These are phyloP conservation scores for Pouteria glomerata DNA, from an alignment of 148 eudicot genomes.

Conservation along the genomic window DNA sequence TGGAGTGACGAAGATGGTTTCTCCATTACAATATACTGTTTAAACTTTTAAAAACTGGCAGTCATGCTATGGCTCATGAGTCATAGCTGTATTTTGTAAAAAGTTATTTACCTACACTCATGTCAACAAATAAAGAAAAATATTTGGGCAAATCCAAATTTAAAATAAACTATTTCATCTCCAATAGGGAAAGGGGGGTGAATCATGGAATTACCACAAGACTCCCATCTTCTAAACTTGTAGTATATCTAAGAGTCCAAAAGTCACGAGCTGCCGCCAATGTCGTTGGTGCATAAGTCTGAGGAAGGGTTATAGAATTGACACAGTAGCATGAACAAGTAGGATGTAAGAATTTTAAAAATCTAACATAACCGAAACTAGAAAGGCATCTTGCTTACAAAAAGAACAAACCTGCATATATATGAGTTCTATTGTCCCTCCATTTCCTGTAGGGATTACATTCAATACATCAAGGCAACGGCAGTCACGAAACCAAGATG, in stretches of 20 bases:
- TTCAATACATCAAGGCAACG: neutral
- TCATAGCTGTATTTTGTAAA: no score
- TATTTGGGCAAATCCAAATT: no score
- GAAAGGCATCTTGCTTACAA: neutral
- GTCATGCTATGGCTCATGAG: no score
- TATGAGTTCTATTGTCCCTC: slow-evolving; percentile 8
- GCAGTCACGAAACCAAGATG: slow-evolving; percentile 8
- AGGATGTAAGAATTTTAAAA: no score
- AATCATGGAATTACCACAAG: slow-evolving; percentile 1
- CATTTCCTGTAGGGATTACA: slow-evolving; percentile 6
- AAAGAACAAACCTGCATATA: neutral
- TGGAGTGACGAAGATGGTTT: no score
- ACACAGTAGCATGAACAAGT: no score
- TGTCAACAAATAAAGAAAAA: no score
- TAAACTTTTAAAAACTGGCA: no score
- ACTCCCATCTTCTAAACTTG: slow-evolving; percentile 7
- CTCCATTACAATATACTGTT: no score
- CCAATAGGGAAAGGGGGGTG: no score
- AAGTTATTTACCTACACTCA: no score
- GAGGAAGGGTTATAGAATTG: neutral
- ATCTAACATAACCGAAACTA: neutral
- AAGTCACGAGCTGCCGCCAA: slow-evolving; percentile 4
- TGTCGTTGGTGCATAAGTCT: slow-evolving; percentile 8
- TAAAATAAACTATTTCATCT: no score
- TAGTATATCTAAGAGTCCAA: slow-evolving; percentile 10